A percentile compares a stretch with the other conserved stretches of the same genome.
phyloP scores from a whole-genome alignment of 805 yeast species.

The Diddensiella transvaalensis region DNA sequence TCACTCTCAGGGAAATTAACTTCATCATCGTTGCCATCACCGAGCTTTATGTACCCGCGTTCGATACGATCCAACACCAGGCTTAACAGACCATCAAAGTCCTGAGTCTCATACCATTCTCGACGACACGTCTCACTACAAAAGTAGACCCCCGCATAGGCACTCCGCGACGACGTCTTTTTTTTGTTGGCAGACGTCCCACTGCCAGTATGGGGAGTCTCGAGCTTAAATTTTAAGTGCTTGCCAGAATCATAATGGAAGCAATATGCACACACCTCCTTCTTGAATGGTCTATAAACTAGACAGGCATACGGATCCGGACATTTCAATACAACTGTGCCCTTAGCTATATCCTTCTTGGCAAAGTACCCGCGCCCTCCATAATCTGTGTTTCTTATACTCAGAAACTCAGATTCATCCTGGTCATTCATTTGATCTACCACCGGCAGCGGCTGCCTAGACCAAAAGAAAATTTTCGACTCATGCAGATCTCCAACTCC shows the following conservation, averaged over 20 bases:
- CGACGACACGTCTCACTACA: constrained; percentile 47
- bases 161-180: constrained; percentile 23
- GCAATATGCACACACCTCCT: constrained; percentile 60
- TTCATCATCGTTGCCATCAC: constrained; percentile 7
- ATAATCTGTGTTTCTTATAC: constrained; percentile 38
- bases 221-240: constrained; percentile 42
- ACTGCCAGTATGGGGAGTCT: constrained; percentile 10
- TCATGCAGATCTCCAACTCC: too few relatives aligned
- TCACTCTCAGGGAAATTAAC: not conserved
- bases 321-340: constrained; percentile 41
- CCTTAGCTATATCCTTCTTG: constrained; percentile 36
- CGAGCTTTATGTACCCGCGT: constrained; percentile 25
- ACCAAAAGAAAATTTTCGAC: too few relatives aligned
- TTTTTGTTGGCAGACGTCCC: constrained; percentile 10
- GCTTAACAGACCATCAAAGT: constrained; percentile 37
- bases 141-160: constrained; percentile 48
- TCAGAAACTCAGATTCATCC: not conserved
- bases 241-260: constrained; percentile 47
- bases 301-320: constrained; percentile 45
- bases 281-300: constrained; percentile 50
- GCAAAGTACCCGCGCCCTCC: constrained; percentile 67
- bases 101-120: constrained; percentile 36
- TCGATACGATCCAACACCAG: constrained; percentile 39
- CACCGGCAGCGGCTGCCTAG: too few relatives aligned
- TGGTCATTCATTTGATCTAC: too few relatives aligned